Conservation (phyloP, 2,329 filamentous ascomycete species). For the Zelopaecilomyces penicillatus region DNA sequence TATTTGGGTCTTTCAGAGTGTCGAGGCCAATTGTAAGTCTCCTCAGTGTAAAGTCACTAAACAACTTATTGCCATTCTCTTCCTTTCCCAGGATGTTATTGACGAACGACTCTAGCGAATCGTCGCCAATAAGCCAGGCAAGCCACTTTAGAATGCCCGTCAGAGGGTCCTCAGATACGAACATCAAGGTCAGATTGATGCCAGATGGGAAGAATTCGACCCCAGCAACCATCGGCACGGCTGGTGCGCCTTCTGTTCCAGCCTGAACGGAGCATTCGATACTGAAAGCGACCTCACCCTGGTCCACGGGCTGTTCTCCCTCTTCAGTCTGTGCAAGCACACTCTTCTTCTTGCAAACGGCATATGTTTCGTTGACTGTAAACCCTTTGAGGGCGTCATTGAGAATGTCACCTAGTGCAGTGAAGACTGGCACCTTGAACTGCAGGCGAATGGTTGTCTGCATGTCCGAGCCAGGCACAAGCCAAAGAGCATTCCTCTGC, state of each 20-base stretch:
- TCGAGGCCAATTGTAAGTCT: slow-evolving; percentile 1
- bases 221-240: slow-evolving; percentile 3
- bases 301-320: background rate
- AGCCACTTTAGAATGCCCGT: slow-evolving; percentile 4
- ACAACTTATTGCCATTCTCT: slow-evolving; percentile 1
- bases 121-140: slow-evolving; percentile 1
- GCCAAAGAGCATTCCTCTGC: slow-evolving; percentile 7
- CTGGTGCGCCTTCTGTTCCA: background rate
- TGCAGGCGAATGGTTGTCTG: slow-evolving; percentile 2
- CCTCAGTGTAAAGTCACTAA: background rate
- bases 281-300: slow-evolving; percentile 2
- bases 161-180: background rate
- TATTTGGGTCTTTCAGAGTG: background rate
- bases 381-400: slow-evolving; percentile 1
- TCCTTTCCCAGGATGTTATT: slow-evolving; percentile 1
- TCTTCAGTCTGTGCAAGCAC: slow-evolving; percentile 1
- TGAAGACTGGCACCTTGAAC: slow-evolving; percentile 1
- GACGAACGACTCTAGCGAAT: background rate
- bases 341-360: slow-evolving; percentile 4
- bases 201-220: background rate
- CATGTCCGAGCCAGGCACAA: background rate
- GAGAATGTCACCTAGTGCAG: background rate
- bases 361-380: slow-evolving; percentile 2
- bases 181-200: slow-evolving; percentile 1
- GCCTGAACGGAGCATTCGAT: slow-evolving; percentile 4